Conservation (phyloP, 306 rosid genomes). For the Quercus wislizeni region DNA sequence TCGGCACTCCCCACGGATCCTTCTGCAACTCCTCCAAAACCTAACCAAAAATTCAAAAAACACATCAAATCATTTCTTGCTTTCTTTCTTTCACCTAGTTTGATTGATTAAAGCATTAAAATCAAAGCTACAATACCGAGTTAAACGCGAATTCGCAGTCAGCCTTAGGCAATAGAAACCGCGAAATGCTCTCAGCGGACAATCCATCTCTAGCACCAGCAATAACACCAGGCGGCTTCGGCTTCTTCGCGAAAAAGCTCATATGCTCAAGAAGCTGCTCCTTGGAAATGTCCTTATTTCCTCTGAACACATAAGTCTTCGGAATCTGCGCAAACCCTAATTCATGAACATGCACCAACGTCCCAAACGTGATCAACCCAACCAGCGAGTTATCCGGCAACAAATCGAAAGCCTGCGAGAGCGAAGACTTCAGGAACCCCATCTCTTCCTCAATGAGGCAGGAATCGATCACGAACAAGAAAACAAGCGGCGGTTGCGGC, state of each 20-base stretch:
- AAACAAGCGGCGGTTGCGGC: slow-evolving; percentile 52
- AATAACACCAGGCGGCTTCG: slow-evolving; percentile 76
- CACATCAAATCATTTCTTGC: background rate
- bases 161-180: slow-evolving; percentile 75
- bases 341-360: slow-evolving; percentile 80
- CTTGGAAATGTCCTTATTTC: slow-evolving; percentile 72
- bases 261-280: slow-evolving; percentile 88
- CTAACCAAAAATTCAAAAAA: slow-evolving; percentile 27
- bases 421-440: slow-evolving; percentile 58
- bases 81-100: no score
- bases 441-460: slow-evolving; percentile 87
- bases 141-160: slow-evolving; percentile 83
- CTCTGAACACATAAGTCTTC: slow-evolving; percentile 75
- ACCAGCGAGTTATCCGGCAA: slow-evolving; percentile 86
- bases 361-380: slow-evolving; percentile 80
- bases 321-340: slow-evolving; percentile 75
- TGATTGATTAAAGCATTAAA: background rate
- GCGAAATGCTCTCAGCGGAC: slow-evolving; percentile 64
- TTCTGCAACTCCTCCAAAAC: slow-evolving; percentile 93
- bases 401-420: slow-evolving; percentile 74
- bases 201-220: slow-evolving; percentile 93
- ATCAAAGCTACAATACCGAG: slow-evolving; percentile 44
- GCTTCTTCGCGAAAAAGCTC: slow-evolving; percentile 75
- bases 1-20: slow-evolving; percentile 88
- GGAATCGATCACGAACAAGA: slow-evolving; percentile 79